Evolutionary conservation across 495 filamentous ascomycete genomes (phyloP).

Genomic region (Ramalina intermedia): DNA sequence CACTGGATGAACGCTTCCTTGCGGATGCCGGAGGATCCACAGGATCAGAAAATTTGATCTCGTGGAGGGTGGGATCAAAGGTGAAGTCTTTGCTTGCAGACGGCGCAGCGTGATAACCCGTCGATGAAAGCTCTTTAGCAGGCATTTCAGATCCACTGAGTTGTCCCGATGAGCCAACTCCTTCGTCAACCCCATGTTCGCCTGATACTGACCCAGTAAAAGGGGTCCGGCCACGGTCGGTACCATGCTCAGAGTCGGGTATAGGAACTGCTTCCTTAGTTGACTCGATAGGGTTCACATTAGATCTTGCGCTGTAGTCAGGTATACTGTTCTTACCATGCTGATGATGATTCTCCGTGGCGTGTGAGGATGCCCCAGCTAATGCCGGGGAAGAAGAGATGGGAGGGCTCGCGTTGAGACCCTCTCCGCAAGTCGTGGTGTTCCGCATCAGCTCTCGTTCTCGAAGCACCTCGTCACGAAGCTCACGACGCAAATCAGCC

Average conservation of each 20-base stretch:
- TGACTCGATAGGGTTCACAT: background rate
- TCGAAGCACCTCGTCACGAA: background rate
- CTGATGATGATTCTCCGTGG: background rate
- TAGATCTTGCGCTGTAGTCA: background rate
- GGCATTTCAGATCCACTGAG: background rate
- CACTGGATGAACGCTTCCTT: background rate
- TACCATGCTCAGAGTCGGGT: background rate
- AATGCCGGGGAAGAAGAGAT: background rate
- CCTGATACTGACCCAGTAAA: background rate
- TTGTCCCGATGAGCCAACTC: background rate
- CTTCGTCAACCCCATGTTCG: background rate
- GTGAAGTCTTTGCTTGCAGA: background rate
- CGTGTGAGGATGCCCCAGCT: background rate
- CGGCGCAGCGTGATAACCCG: background rate
- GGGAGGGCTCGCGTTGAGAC: background rate
- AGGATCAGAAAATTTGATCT: background rate
- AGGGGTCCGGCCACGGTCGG: background rate
- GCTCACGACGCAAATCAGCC: background rate
- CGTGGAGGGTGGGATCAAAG: background rate
- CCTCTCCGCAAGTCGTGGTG: background rate
- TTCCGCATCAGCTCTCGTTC: background rate
- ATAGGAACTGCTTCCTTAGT: background rate
- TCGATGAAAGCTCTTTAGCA: background rate
- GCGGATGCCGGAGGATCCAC: background rate
- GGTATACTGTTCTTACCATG: background rate